These are phyloP conservation scores for Amaranthus palmeri DNA, from an alignment of 148 eudicot genomes.

Conservation along the genomic window DNA sequence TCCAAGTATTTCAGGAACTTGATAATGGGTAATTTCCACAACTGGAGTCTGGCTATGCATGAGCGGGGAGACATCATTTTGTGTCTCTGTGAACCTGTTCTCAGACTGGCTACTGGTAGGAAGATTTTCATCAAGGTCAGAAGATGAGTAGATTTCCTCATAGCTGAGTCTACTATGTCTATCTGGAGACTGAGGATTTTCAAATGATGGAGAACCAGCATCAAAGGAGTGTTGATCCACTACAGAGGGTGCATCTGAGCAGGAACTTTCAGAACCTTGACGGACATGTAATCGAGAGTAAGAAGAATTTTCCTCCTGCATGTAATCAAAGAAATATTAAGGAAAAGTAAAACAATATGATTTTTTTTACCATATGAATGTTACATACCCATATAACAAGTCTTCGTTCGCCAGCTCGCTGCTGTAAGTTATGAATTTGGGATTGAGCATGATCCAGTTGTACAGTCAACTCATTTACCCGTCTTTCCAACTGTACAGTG, in stretches of 20 bases:
- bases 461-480: conserved; percentile 58
- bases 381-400: conserved; percentile 39
- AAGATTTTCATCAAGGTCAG: conserved; percentile 46
- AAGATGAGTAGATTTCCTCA: conserved; percentile 47
- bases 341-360: conserved; percentile 7
- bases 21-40: conserved; percentile 9
- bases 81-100: conserved; percentile 26
- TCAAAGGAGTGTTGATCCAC: conserved; percentile 38
- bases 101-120: conserved; percentile 31
- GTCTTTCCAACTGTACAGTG: conserved; percentile 62
- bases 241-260: conserved; percentile 32
- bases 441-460: conserved; percentile 73
- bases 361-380: conserved; percentile 1
- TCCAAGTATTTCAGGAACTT: conserved; percentile 1
- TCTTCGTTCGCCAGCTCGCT: conserved; percentile 39
- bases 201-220: conserved; percentile 33
- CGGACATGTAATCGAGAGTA: conserved; percentile 58
- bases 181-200: conserved; percentile 39
- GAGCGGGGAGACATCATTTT: conserved; percentile 28
- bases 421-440: conserved; percentile 63
- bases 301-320: conserved; percentile 42
- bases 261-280: conserved; percentile 39
- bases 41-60: conserved; percentile 16
- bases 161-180: conserved; percentile 55
- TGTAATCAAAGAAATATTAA: conserved; percentile 23